phyloP scores from a whole-genome alignment of 2,329 filamentous ascomycete genomes.

The Aspergillaceae sp. region DNA sequence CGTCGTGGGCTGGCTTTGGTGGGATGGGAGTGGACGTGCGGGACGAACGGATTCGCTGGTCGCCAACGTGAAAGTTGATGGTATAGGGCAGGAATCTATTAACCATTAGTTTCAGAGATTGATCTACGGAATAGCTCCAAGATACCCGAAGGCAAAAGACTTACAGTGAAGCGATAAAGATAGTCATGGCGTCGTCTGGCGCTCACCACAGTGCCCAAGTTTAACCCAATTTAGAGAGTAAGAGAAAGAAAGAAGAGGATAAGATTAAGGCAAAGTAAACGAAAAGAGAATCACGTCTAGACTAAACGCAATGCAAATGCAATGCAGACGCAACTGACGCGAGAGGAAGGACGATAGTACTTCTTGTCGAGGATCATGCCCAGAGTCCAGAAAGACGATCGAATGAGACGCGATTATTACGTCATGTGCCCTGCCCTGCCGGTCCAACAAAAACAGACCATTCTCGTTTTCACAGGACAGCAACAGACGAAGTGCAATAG shows the following conservation, averaged over 20 bases:
- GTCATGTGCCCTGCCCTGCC: background rate
- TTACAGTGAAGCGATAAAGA: constrained; percentile 54
- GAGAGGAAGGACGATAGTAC: no score
- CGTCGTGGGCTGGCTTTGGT: constrained; percentile 17
- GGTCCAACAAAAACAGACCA: background rate
- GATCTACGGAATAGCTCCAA: no score
- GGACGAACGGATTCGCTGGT: constrained; percentile 33
- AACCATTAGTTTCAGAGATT: background rate
- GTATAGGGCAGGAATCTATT: constrained; percentile 83
- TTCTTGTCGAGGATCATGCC: no score
- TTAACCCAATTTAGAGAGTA: background rate
- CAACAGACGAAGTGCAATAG: no score
- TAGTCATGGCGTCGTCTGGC: constrained; percentile 41
- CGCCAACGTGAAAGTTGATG: constrained; percentile 67
- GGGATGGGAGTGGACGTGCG: constrained; percentile 25
- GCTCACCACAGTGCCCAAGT: constrained; percentile 2
- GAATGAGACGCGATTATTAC: constrained; percentile 5
- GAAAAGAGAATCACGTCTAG: no score
- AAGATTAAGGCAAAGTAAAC: no score
- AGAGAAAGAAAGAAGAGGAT: background rate
- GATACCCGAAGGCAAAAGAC: background rate
- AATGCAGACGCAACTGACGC: no score
- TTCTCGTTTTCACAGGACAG: background rate
- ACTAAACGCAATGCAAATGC: no score
- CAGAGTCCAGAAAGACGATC: no score